Base-by-base conservation (phyloP, 306 rosid genomes). In the Datisca glomerata region DNA sequence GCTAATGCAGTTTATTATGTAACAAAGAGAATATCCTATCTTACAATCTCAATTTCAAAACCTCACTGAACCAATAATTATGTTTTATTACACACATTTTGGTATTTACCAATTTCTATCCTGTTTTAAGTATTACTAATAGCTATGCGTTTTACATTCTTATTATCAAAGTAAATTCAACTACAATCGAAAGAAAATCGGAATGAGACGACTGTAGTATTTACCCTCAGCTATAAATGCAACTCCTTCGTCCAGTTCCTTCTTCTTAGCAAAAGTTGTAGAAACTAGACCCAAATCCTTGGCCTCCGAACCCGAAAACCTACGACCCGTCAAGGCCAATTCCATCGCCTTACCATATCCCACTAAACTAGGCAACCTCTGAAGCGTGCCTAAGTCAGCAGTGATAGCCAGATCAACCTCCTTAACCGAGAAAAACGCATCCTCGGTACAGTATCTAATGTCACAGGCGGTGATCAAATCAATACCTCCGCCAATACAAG, bases 341-440 rank as follows among this genome's bases (percentile, higher is more conserved):
- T 86, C 97, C 58, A 68, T 41, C 25, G 97, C 89, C 33, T 63
- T 68, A 16, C 93, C 97, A 19, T 57, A 79, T 17, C 96, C 93
- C 16, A 87, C 86, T 19, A 79, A 71, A 3, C 63, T 16, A 0
- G 97, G 94, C 55, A 87, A 41, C 67, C 97, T 61, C 75, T 87
- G 97, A 21, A 87, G 79, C 24, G 81, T 72, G 34, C 97, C 94
- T 0, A 82, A 74, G 41, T 86, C 96, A 21, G 96, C 93, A 2
- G 84, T 73, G 51, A 82, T 79, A 3, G 68, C 96, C 69, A 83
- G 43, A 59, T 76, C 87, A 8, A 87, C 93, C 72, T 87, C 89
- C 54, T 72, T 79, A 44, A 87, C 97, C 31, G 89, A 79, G 65
- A 87, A 83, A 22, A 74, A 72, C 13, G 97, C 97, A 7, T 83